Evolutionary conservation across 495 filamentous ascomycete species (phyloP).

Genomic region (Haplographium delicatum): DNA sequence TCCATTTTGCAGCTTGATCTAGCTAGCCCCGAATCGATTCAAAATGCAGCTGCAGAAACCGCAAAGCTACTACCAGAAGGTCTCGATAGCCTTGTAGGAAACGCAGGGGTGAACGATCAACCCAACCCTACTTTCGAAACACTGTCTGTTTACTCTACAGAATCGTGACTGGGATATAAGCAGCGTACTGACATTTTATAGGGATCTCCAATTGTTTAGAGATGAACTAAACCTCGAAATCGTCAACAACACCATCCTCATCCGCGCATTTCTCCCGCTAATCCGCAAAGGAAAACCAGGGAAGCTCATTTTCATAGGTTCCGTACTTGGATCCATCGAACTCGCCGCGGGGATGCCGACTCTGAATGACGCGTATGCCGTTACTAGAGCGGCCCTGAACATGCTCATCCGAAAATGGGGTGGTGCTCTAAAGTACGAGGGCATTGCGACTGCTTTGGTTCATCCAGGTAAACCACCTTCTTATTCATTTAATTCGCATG

Average conservation of each 20-base stretch:
- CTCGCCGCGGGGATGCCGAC: background rate
- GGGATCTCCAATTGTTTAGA: background rate
- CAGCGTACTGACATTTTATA: background rate
- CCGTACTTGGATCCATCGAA: constrained; percentile 14
- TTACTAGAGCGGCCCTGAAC: constrained; percentile 13
- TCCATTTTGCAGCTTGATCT: background rate
- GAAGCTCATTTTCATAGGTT: constrained; percentile 9
- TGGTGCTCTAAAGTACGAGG: constrained; percentile 8
- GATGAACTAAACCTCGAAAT: constrained; percentile 1
- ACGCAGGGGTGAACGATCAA: background rate
- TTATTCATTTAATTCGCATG: background rate
- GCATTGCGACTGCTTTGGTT: constrained; percentile 11
- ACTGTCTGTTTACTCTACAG: background rate
- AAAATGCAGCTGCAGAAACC: constrained; percentile 4
- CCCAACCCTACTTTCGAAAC: background rate
- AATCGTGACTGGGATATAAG: too few relatives aligned
- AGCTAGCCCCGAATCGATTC: constrained; percentile 2
- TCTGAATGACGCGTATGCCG: constrained; percentile 7
- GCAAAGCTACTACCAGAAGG: constrained; percentile 10
- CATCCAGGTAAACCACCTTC: constrained; percentile 11
- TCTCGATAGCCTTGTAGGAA: constrained; percentile 8
- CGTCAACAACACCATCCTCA: background rate
- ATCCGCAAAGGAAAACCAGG: constrained; percentile 11
- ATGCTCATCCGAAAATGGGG: constrained; percentile 19
- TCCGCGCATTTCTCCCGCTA: constrained; percentile 12